Evolutionary conservation across 1,139 yeast genomes (phyloP), one percentile per base, ranked within the genome.

Genomic region (Yamadazyma dendronema): DNA sequence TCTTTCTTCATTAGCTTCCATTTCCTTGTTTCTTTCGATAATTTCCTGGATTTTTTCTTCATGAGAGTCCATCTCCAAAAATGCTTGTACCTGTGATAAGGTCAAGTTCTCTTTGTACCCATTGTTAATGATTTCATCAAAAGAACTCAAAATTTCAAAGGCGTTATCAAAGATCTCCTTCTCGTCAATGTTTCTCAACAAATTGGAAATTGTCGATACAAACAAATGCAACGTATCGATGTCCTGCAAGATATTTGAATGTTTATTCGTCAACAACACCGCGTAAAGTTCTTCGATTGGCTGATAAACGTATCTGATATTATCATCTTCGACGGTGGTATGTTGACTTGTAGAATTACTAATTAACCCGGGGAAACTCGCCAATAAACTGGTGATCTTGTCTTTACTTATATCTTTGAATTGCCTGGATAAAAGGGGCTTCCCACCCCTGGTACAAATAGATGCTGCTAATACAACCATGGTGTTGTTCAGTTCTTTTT

Each of bases 21-120:
- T 72, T 66, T 92, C 98, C 67, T 92, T 94, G 67, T 92, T 92
- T 59, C 95, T 81, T 63, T 92, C 97, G 54, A 94, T 92, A 57
- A 92, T 90, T 61, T 94, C 97, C 69, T 92, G 97, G 55, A 94
- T 90, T 71, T 88, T 90, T 65, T 94, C 99, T 65, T 94, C 98
- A 57, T 92, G 97, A 28, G 96, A 85, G 64, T 94, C 97, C 98
- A 94, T 92, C 59, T 89, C 94, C 65, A 94, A 72, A 65, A 87
- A 92, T 12, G 95, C 86, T 60, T 80, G 81, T 47, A 94, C 88
- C 67, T 92, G 98, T 39, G 81, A 65, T 49, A 85, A 61, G 1
- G 94, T 80, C 50, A 92, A 70, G 61, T 88, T 86, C 61, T 94
- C 99, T 52, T 88, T 81, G 67, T 84, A 89, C 12, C 98, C 99